phyloP scores from a whole-genome alignment of 2,329 filamentous ascomycete species.

The Claviceps capensis region DNA sequence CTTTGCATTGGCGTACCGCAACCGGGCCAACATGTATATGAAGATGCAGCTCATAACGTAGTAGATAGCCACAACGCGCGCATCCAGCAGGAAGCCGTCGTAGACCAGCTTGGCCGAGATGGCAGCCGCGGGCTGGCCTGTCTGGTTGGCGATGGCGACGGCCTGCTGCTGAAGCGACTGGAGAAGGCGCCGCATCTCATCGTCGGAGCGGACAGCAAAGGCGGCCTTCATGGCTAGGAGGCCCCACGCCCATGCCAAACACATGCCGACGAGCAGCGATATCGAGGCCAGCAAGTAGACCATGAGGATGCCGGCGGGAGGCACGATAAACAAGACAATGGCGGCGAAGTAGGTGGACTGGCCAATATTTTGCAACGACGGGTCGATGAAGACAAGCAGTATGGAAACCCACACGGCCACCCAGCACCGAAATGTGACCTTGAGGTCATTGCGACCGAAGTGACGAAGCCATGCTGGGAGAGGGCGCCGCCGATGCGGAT shows the following conservation, averaged over 20 bases:
- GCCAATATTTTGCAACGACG: constrained; percentile 26
- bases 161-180: constrained; percentile 22
- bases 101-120: constrained; percentile 25
- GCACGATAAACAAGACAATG: constrained; percentile 29
- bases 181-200: constrained; percentile 21
- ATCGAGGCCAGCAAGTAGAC: constrained; percentile 28
- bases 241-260: constrained; percentile 35
- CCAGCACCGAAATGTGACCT: constrained; percentile 31
- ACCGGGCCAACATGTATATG: constrained; percentile 28
- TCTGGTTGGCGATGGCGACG: constrained; percentile 17
- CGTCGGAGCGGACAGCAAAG: constrained; percentile 24
- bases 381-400: constrained; percentile 32
- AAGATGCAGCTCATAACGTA: constrained; percentile 27
- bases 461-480: constrained; percentile 27
- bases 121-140: constrained; percentile 10
- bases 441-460: constrained; percentile 32
- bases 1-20: constrained; percentile 32
- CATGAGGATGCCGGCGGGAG: constrained; percentile 30
- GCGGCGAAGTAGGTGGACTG: constrained; percentile 30
- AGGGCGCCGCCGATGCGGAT: background rate
- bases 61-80: constrained; percentile 26
- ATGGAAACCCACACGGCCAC: constrained; percentile 30
- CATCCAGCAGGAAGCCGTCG: constrained; percentile 33
- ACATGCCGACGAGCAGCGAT: constrained; percentile 31
- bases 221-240: constrained; percentile 34